These are phyloP conservation scores for Saturnispora zaruensis DNA, from an alignment of 805 yeast species.

Conservation along the genomic window DNA sequence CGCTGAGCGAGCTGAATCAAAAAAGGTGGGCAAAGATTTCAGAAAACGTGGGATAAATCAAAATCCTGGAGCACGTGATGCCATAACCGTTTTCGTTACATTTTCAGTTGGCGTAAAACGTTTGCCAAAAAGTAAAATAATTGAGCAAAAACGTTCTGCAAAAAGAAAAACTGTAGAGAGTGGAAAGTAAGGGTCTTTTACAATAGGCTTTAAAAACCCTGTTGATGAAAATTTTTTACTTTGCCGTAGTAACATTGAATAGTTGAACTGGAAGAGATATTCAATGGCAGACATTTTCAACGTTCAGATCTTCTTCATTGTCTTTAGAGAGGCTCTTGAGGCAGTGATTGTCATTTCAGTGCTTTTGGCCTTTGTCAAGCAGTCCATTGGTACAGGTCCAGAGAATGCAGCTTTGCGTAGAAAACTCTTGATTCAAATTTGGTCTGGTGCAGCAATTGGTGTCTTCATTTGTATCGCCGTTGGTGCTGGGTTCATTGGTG, in stretches of 20 bases:
- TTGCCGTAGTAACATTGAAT: background rate
- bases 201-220: background rate
- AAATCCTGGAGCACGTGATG: background rate
- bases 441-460: slow-evolving; percentile 75
- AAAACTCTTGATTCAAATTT: slow-evolving; percentile 50
- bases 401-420: slow-evolving; percentile 42
- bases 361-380: slow-evolving; percentile 82
- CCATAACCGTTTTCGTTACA: background rate
- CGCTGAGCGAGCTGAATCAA: too few species aligned
- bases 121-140: background rate
- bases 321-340: slow-evolving; percentile 88
- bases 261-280: background rate
- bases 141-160: background rate
- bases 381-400: slow-evolving; percentile 54
- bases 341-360: slow-evolving; percentile 91
- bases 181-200: background rate
- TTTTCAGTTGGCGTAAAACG: background rate
- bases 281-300: slow-evolving; percentile 43
- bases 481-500: slow-evolving; percentile 94
- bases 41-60: too few species aligned
- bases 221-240: background rate
- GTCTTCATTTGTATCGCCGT: slow-evolving; percentile 68
- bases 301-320: slow-evolving; percentile 76
- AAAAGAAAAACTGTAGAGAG: background rate
- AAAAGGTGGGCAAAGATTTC: too few species aligned